Conservation (phyloP, 495 filamentous ascomycete species). For the Daldinia vernicosa region DNA sequence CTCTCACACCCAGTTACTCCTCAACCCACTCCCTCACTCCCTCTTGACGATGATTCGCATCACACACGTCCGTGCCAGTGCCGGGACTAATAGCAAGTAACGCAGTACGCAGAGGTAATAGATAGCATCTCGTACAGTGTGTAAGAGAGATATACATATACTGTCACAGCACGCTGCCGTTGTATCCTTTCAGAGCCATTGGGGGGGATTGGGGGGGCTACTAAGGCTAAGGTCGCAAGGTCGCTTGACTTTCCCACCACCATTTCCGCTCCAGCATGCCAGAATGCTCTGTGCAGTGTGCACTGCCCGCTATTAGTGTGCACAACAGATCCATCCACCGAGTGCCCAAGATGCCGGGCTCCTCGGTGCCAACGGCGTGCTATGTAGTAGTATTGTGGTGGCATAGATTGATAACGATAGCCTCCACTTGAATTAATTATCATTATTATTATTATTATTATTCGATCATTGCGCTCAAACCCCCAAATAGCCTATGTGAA, state of each 20-base stretch:
- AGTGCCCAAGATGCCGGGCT: conserved; percentile 34
- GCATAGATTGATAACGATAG: background rate
- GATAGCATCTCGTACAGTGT: conserved; percentile 9
- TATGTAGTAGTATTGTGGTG: background rate
- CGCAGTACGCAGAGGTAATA: background rate
- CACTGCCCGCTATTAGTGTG: conserved; percentile 20
- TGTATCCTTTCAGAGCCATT: conserved; percentile 1
- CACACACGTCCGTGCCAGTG: conserved; percentile 34
- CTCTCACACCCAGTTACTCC: conserved; percentile 21
- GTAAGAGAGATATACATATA: background rate
- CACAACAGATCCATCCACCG: conserved; percentile 32
- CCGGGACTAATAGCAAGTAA: conserved; percentile 18
- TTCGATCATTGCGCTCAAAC: conserved; percentile 15
- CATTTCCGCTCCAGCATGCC: conserved; percentile 19
- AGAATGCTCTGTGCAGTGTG: conserved; percentile 4
- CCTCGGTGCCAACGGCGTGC: conserved; percentile 6
- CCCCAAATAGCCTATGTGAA: conserved; percentile 14
- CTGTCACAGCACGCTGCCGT: background rate
- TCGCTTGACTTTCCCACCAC: conserved; percentile 13
- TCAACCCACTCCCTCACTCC: conserved; percentile 20
- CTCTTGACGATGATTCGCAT: conserved; percentile 37
- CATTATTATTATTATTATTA: too few species aligned
- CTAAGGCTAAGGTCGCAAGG: conserved; percentile 3
- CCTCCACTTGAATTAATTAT: conserved; percentile 20
- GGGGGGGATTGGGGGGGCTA: background rate